Evolutionary conservation across 306 rosid genomes (phyloP).

Genomic region (Ormosia emarginata): DNA sequence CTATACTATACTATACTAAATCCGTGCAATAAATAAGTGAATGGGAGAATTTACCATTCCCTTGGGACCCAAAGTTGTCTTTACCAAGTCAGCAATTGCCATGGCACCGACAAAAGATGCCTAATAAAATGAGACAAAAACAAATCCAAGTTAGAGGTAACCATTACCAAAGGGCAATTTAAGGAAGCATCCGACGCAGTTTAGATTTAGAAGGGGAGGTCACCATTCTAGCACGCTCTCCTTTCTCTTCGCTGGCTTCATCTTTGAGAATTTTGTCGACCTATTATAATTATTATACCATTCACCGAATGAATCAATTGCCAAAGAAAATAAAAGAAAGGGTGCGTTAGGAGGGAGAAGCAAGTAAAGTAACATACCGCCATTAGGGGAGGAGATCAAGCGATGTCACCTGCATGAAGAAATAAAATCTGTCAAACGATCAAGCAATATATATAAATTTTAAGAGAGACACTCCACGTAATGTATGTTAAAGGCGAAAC

Average conservation of each 20-base stretch:
- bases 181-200: no score
- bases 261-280: constrained; percentile 73
- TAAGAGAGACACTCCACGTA: no score
- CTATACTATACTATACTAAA: no score
- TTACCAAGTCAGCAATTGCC: constrained; percentile 96
- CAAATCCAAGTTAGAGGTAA: not conserved
- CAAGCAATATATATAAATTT: no score
- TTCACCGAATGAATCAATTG: constrained; percentile 10
- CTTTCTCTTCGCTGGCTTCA: constrained; percentile 96
- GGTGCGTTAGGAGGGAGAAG: no score
- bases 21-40: not conserved
- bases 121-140: constrained; percentile 20
- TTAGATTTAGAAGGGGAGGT: not conserved
- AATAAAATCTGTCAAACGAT: no score
- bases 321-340: not conserved
- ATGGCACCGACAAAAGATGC: constrained; percentile 94
- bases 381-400: no score
- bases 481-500: no score
- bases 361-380: no score
- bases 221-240: constrained; percentile 97
- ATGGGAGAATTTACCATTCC: constrained; percentile 67
- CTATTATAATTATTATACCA: constrained; percentile 28
- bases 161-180: not conserved
- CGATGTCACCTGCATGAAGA: no score
- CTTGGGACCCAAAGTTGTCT: constrained; percentile 94